A percentile compares a stretch with the other conserved stretches of the same genome.
Conservation (phyloP, 768 basidiomycete genomes). For the Macrolepiota dolichaula region DNA sequence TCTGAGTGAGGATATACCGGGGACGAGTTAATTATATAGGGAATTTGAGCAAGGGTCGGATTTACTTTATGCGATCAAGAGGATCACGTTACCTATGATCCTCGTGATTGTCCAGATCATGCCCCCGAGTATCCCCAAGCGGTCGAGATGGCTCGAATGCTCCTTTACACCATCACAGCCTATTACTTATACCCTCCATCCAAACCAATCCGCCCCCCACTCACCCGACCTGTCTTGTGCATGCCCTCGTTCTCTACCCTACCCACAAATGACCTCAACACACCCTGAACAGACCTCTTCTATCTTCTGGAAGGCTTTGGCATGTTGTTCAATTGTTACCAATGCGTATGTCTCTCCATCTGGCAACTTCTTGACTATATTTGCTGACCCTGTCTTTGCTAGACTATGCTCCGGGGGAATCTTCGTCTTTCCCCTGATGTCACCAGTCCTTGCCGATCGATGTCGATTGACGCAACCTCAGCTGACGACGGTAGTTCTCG, state of each 20-base stretch:
- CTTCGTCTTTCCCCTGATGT: slow-evolving; percentile 74
- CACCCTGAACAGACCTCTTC: neutral
- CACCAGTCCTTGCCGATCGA: slow-evolving; percentile 55
- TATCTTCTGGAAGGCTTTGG: slow-evolving; percentile 16
- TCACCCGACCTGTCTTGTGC: neutral
- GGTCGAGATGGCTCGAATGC: neutral
- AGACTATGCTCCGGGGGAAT: slow-evolving; percentile 80
- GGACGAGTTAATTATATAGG: slow-evolving; percentile 4
- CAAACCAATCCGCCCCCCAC: neutral
- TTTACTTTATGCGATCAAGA: neutral
- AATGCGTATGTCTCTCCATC: slow-evolving; percentile 53
- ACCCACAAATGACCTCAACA: neutral
- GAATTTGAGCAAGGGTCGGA: neutral
- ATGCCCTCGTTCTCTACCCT: neutral
- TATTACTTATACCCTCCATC: neutral
- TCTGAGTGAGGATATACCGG: neutral
- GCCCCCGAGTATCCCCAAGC: neutral
- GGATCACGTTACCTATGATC: slow-evolving; percentile 1
- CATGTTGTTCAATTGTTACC: slow-evolving; percentile 53
- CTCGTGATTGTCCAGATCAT: neutral
- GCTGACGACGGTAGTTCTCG: slow-evolving; percentile 72
- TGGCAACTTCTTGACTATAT: neutral
- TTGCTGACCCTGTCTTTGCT: neutral
- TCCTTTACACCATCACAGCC: neutral
- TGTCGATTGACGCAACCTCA: slow-evolving; percentile 73